Conservation (phyloP, 495 filamentous ascomycete species). For the Aspergillus cavernicola region DNA sequence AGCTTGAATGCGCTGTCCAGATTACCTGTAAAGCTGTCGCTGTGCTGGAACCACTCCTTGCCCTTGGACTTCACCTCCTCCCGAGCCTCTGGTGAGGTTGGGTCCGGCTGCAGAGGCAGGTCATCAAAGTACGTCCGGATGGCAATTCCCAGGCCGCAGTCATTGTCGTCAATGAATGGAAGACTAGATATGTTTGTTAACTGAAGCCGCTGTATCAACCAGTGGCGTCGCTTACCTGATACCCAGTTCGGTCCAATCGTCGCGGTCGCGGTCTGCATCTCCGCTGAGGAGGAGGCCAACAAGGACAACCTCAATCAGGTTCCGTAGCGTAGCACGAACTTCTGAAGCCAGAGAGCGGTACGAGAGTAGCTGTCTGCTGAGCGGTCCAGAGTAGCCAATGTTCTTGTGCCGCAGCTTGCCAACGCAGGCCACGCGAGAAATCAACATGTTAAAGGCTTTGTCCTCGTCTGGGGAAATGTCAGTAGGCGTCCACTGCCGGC, state of each 20-base stretch:
- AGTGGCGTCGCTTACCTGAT: conserved; percentile 56
- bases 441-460: conserved; percentile 67
- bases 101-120: conserved; percentile 49
- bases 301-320: conserved; percentile 75
- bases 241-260: conserved; percentile 67
- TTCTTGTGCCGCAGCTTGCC: conserved; percentile 74
- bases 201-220: neutral
- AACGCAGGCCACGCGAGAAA: conserved; percentile 81
- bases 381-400: conserved; percentile 90
- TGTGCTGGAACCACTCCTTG: conserved; percentile 71
- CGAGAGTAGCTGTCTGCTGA: conserved; percentile 83
- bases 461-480: conserved; percentile 46
- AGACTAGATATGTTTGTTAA: conserved; percentile 50
- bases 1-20: conserved; percentile 75
- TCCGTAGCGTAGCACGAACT: conserved; percentile 72
- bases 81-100: conserved; percentile 56
- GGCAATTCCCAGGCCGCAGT: conserved; percentile 82
- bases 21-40: conserved; percentile 70
- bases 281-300: conserved; percentile 76
- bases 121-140: conserved; percentile 94
- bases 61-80: conserved; percentile 61
- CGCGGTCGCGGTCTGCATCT: conserved; percentile 65
- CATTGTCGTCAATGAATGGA: conserved; percentile 79
- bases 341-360: conserved; percentile 80
- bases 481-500: neutral